phyloP scores from a whole-genome alignment of 2,329 filamentous ascomycete species.

The Fusarium caatingaense region DNA sequence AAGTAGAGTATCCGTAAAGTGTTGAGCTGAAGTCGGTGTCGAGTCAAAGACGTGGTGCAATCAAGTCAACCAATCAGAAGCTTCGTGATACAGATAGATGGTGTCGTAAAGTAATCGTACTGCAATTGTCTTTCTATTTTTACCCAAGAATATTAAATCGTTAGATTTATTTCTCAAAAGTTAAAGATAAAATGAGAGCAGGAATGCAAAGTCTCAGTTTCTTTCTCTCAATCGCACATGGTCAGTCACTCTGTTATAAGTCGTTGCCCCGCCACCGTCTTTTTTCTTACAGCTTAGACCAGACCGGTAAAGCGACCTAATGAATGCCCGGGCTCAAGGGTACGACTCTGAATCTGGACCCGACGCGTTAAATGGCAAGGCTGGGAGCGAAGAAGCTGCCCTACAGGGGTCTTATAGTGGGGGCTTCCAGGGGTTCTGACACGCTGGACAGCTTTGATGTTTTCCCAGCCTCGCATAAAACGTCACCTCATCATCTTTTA shows the following conservation, averaged over 20 bases:
- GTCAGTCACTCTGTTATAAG: conserved; percentile 50
- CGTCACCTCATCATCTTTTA: conserved; percentile 25
- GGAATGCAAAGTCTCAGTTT: conserved; percentile 28
- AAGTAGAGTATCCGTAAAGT: neutral
- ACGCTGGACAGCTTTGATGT: conserved; percentile 17
- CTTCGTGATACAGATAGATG: conserved; percentile 6
- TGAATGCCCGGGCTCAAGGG: conserved; percentile 38
- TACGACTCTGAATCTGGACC: conserved; percentile 19
- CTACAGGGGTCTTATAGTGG: conserved; percentile 32
- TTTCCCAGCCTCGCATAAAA: conserved; percentile 41
- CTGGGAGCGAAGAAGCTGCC: conserved; percentile 46
- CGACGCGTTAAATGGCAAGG: conserved; percentile 49
- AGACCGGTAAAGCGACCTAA: conserved; percentile 2
- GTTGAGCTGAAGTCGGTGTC: conserved; percentile 1
- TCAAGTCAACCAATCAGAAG: conserved; percentile 20
- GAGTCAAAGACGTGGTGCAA: conserved; percentile 17
- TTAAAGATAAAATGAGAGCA: conserved; percentile 10
- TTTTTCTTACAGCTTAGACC: conserved; percentile 32
- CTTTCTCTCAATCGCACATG: conserved; percentile 1
- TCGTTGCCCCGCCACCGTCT: conserved; percentile 63
- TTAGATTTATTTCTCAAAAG: conserved; percentile 5
- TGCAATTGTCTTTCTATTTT: neutral
- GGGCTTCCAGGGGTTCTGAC: conserved; percentile 31
- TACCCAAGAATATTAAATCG: conserved; percentile 1
- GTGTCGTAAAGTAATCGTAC: conserved; percentile 8